Evolutionary conservation across 2,329 filamentous ascomycete genomes (phyloP), one percentile per base, ranked within the genome.

Genomic region (Xylaria multiplex): DNA sequence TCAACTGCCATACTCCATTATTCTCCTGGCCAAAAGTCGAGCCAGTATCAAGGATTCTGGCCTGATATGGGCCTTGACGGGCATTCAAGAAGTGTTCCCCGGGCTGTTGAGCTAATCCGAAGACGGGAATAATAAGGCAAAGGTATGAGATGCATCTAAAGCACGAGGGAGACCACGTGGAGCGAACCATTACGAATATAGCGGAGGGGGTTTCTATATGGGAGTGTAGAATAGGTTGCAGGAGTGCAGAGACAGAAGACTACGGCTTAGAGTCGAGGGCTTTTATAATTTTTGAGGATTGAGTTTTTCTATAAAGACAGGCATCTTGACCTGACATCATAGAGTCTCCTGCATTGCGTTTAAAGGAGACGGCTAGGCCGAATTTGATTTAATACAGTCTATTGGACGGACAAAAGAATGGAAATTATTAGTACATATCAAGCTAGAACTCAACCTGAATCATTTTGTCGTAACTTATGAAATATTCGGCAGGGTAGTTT

Each of bases 1-100:
- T 59, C 13, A 66, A 46, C 14, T 66, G 64, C 64, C 59, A 66
- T 9, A 63, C 64, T 19, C 64, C 64, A 24, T 66, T 66, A 16
- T 40, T 45, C 27, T 66, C 64, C n/a, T 49, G 22, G 22, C 30
- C 45, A 22, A 62, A 66, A 2, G 54, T 66, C n/a, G 59, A 59
- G 5, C 55, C 59, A 1, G 59, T 50, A 8, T 59, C 59, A 24
- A 62, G 42, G 22, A 63, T 63, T 50, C 46, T 54, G 11, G 30
- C 48, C 32, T 55, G 54, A 19, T 43, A 66, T 6, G 59, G 32
- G 11, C 24, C 37, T 32, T 62, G 59, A 11, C 64, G 54, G 42
- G 54, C 13, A 2, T 19, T 37, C 6, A 62, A 27, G 6, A 16
- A 19, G 14, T 40, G 13, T 11, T 7, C 30, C 24, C 49, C 30